These are phyloP conservation scores for Nicotiana paniculata DNA, from an alignment of 257 asterid species.

Conservation along the genomic window DNA sequence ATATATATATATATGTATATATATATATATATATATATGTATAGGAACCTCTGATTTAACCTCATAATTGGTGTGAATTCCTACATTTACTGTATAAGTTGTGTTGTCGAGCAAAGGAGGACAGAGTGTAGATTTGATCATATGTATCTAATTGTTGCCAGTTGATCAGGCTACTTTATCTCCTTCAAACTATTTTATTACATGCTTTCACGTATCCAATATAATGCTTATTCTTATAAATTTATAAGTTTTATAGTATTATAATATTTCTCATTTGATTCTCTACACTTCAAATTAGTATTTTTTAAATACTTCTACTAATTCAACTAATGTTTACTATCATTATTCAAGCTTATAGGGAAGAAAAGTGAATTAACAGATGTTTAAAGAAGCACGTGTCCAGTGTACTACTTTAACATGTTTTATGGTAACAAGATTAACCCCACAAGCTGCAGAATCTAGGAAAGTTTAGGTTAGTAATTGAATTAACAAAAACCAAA, in stretches of 20 bases:
- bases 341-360: not conserved
- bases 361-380: too few relatives aligned
- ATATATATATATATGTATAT: too few relatives aligned
- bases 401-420: not conserved
- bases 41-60: conserved; percentile 4
- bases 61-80: not conserved
- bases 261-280: too few relatives aligned
- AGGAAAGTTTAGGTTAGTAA: not conserved
- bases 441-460: not conserved
- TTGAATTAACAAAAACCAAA: not conserved
- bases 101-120: not conserved
- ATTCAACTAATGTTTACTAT: not conserved
- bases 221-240: too few relatives aligned
- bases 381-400: not conserved
- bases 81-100: not conserved
- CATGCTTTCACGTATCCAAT: too few relatives aligned
- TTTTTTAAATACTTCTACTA: not conserved
- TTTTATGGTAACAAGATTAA: too few relatives aligned
- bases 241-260: too few relatives aligned
- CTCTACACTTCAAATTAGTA: too few relatives aligned
- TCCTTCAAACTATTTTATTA: not conserved
- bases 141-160: not conserved
- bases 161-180: not conserved
- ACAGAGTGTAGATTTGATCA: not conserved
- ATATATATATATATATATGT: not conserved